A percentile compares a stretch with the other conserved stretches of the same genome.
Conservation (phyloP, 2,329 filamentous ascomycete species). For the Allantophomopsis lycopodina region DNA sequence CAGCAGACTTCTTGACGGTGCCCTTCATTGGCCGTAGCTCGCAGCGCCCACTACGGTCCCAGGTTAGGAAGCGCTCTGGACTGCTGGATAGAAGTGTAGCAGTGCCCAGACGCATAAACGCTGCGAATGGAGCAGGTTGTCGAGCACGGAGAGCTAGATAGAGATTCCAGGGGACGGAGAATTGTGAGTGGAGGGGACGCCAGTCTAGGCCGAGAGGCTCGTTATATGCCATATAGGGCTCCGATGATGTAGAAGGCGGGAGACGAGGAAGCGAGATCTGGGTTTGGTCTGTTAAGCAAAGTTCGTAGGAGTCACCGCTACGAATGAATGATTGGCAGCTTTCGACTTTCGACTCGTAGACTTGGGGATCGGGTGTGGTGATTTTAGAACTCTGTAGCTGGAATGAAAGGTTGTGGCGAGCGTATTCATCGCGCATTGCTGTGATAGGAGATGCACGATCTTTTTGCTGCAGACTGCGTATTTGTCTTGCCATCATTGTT, state of each 20-base stretch:
- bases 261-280: constrained; percentile 5
- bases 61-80: constrained; percentile 77
- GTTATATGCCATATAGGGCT: neutral
- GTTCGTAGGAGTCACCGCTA: constrained; percentile 24
- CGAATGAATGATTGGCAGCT: constrained; percentile 21
- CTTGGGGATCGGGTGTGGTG: constrained; percentile 4
- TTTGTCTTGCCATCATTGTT: constrained; percentile 5
- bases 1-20: constrained; percentile 67
- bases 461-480: neutral
- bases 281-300: constrained; percentile 23
- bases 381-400: constrained; percentile 8
- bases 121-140: constrained; percentile 40
- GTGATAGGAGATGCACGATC: neutral
- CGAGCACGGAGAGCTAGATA: constrained; percentile 15
- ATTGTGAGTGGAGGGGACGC: neutral
- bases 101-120: constrained; percentile 58
- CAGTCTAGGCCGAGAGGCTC: neutral
- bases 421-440: neutral
- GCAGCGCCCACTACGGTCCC: constrained; percentile 44
- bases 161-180: constrained; percentile 13
- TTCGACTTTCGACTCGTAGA: constrained; percentile 20
- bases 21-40: constrained; percentile 94
- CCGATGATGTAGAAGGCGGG: neutral
- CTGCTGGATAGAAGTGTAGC: constrained; percentile 70
- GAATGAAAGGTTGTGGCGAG: neutral